phyloP scores from a whole-genome alignment of 2,329 filamentous ascomycete species.

The Lachnellula occidentalis region DNA sequence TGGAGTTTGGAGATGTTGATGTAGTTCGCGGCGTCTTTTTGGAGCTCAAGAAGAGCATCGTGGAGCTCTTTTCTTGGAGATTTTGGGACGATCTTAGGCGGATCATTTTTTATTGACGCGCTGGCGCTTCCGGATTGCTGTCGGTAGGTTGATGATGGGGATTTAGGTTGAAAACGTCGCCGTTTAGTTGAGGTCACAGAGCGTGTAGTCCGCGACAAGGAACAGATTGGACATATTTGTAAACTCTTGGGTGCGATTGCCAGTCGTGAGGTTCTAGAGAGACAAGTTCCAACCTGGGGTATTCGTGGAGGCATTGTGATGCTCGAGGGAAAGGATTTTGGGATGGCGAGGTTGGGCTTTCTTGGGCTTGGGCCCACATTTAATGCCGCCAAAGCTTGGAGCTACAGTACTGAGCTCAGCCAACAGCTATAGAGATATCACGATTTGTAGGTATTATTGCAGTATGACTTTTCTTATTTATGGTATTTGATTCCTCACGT shows the following conservation, averaged over 20 bases:
- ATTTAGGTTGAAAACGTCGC: too few relatives aligned
- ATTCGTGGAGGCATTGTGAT: constrained; percentile 31
- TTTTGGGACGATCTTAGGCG: neutral
- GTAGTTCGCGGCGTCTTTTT: constrained; percentile 54
- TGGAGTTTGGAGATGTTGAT: constrained; percentile 66
- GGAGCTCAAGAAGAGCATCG: constrained; percentile 49
- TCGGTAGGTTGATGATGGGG: constrained; percentile 8
- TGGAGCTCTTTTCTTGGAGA: constrained; percentile 20
- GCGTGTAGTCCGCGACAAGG: constrained; percentile 8
- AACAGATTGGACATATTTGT: constrained; percentile 27
- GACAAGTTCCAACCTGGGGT: constrained; percentile 19
- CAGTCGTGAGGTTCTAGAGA: constrained; percentile 7
- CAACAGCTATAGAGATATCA: neutral
- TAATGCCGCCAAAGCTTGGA: neutral
- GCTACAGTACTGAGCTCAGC: neutral
- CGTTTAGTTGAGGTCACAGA: neutral
- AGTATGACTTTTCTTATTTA: neutral
- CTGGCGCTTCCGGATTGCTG: constrained; percentile 10
- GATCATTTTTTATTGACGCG: neutral
- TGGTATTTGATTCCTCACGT: constrained; percentile 1
- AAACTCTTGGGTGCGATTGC: constrained; percentile 6
- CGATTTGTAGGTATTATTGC: neutral
- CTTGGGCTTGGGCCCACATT: neutral
- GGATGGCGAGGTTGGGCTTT: constrained; percentile 4
- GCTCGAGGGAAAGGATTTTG: constrained; percentile 4